Evolutionary conservation across 331 rosid species (phyloP).

Genomic region (Malus hybrid): DNA sequence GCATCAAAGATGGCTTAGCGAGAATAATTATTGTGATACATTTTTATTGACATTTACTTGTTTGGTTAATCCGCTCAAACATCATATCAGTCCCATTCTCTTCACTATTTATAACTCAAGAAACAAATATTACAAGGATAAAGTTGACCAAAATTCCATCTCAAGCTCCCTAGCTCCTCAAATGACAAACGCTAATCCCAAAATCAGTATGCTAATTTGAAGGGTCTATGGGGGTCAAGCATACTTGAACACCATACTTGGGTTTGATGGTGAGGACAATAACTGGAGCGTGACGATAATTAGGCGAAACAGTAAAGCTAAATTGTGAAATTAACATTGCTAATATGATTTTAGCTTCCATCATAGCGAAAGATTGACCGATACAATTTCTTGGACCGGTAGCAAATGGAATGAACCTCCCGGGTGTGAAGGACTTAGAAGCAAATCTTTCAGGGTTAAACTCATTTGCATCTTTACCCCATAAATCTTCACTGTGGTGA

Average conservation of each 20-base stretch:
- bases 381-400: conserved; percentile 86
- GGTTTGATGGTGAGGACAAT: conserved; percentile 88
- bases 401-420: conserved; percentile 83
- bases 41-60: not conserved
- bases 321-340: conserved; percentile 71
- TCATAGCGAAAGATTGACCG: conserved; percentile 82
- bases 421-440: conserved; percentile 59
- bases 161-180: not conserved
- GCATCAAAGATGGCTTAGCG: not conserved
- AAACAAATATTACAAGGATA: not conserved
- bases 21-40: not conserved
- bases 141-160: conserved; percentile 1
- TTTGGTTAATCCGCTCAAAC: not conserved
- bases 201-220: not conserved
- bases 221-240: conserved; percentile 50
- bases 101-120: not conserved
- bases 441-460: conserved; percentile 84
- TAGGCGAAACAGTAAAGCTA: conserved; percentile 51
- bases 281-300: conserved; percentile 84
- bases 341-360: conserved; percentile 89
- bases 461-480: conserved; percentile 94
- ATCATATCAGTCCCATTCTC: not conserved
- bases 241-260: conserved; percentile 83
- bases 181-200: not conserved
- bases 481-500: conserved; percentile 73